Evolutionary conservation across 106 monocot species (phyloP), one percentile per base, ranked within the genome.

Genomic region (Dendrobium nobile): DNA sequence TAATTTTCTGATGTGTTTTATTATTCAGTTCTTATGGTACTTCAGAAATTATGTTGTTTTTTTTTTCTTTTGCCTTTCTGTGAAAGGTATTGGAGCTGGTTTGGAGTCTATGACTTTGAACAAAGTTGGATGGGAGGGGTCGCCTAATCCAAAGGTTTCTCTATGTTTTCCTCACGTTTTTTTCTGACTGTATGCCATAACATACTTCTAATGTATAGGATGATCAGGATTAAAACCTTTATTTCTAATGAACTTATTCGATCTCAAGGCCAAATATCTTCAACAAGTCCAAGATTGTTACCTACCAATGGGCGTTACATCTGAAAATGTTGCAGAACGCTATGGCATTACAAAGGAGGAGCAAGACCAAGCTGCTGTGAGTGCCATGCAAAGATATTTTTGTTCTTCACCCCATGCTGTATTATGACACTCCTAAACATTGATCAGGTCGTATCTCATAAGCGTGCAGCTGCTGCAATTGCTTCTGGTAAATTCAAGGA

Each of bases 221-320:
- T 43, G 19, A 9, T 28, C 26, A 27, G 24, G 9, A 26, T 76
- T 51, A 48, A 19, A 11, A 47, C 48, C 10, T 15, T 51, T 51
- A 15, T 51, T 22, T 41, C 1, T 58, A 42, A 40, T 40, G 16
- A 59, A 79, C 22, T 79, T 67, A 26, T 54, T 73, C 28, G 43
- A 16, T 43, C 22, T 16, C 74, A 73, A 94, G 96, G 78, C 85
- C 18, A 54, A 88, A 9, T 77, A 78, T 9, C 92, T 89, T 83
- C 9, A 77, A 59, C 88, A 94, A 89, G 96, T 94, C 40, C 87
- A 79, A 80, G 90, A 95, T 47, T 95, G 95, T 80, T 82, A 92
- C 47, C 92, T 92, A 47, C 95, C 95, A 4, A 95, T 92, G 92
- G 95, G 95, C 43, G 82, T 92, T 47, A 95, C 95, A 22, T 95